Percentiles rank a stretch among this genome's conserved stretches.
Evolutionary conservation across 108 stramenopile genomes (phyloP).

Genomic region (Ochromonas danica): DNA sequence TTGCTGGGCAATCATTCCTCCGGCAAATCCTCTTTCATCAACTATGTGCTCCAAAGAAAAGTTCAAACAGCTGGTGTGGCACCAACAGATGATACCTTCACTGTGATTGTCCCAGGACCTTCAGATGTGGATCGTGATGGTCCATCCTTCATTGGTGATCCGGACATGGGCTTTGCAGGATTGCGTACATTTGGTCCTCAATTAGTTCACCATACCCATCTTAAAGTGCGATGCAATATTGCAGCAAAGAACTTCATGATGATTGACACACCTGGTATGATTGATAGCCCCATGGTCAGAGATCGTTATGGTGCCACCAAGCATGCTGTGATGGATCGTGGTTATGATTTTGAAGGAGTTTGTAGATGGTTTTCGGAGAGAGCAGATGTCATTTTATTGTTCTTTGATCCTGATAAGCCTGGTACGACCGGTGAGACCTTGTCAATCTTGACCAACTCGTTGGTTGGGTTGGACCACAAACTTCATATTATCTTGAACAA

Average conservation of each 20-base stretch:
- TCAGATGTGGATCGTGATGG: constrained; percentile 87
- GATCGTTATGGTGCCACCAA: not conserved
- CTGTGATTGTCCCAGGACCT: constrained; percentile 89
- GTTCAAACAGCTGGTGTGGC: constrained; percentile 97
- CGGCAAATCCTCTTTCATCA: constrained; percentile 94
- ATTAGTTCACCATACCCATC: constrained; percentile 87
- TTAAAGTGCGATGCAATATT: constrained; percentile 76
- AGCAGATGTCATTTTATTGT: constrained; percentile 94
- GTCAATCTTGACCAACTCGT: constrained; percentile 76
- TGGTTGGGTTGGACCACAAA: constrained; percentile 98
- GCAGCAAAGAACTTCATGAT: constrained; percentile 73
- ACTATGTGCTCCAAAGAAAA: constrained; percentile 80
- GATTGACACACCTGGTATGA: constrained; percentile 97
- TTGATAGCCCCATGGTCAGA: constrained; percentile 62
- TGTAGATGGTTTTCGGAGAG: constrained; percentile 92
- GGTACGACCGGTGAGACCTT: constrained; percentile 98
- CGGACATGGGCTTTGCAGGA: constrained; percentile 89
- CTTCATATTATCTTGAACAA: constrained; percentile 97
- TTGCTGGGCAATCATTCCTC: constrained; percentile 91
- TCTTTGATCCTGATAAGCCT: constrained; percentile 95
- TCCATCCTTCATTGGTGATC: constrained; percentile 83
- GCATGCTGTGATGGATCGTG: constrained; percentile 67
- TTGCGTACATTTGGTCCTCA: constrained; percentile 90
- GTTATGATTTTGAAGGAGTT: constrained; percentile 94
- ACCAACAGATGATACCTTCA: constrained; percentile 98